Evolutionary conservation across 306 rosid species (phyloP).

Genomic region (Hippophae gyantsensis): DNA sequence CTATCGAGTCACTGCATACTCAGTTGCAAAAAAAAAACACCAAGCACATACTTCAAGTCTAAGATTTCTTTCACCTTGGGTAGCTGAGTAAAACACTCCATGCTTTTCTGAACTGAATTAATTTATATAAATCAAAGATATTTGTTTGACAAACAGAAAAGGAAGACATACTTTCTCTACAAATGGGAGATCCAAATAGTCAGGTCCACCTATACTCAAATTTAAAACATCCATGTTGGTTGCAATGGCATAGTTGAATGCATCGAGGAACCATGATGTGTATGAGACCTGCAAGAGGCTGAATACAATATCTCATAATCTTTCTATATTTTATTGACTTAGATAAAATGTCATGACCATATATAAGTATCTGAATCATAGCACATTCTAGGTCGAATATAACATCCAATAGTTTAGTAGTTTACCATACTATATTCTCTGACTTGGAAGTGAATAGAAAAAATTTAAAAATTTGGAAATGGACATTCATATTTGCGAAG

Average conservation of each 20-base stretch:
- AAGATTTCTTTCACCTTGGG: neutral
- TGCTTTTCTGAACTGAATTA: neutral
- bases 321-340: slow-evolving; percentile 27
- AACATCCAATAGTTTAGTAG: neutral
- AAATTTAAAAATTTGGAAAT: neutral
- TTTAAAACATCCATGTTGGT: slow-evolving; percentile 89
- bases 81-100: neutral
- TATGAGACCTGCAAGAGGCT: slow-evolving; percentile 98
- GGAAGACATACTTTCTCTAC: slow-evolving; percentile 66
- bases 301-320: slow-evolving; percentile 76
- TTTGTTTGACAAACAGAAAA: neutral
- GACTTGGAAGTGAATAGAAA: neutral
- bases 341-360: slow-evolving; percentile 7
- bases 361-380: neutral
- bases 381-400: neutral
- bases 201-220: slow-evolving; percentile 99
- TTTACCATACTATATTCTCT: neutral
- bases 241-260: slow-evolving; percentile 96
- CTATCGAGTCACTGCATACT: no score
- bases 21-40: no score
- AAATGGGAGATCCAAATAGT: slow-evolving; percentile 94
- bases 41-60: neutral
- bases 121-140: neutral
- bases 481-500: neutral
- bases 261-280: slow-evolving; percentile 99